Conservation (phyloP, 768 basidiomycete species). For the Hypsizygus marmoreus region DNA sequence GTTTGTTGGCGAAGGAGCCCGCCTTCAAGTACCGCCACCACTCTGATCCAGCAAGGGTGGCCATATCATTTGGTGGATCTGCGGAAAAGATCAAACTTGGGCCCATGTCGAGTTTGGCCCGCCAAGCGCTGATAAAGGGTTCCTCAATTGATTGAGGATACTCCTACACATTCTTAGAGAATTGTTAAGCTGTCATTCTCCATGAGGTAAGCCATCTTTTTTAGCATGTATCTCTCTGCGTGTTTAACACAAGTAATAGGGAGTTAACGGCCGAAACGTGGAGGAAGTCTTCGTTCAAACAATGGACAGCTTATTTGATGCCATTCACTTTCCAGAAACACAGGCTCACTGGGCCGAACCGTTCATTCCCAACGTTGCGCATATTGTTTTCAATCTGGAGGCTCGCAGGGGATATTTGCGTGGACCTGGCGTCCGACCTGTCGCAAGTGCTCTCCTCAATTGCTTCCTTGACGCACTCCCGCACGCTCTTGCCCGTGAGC, state of each 20-base stretch:
- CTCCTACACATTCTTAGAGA: conserved; percentile 72
- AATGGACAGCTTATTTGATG: conserved; percentile 79
- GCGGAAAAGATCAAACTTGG: conserved; percentile 65
- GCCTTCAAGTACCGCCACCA: conserved; percentile 69
- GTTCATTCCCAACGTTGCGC: conserved; percentile 70
- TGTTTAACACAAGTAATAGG: conserved; percentile 55
- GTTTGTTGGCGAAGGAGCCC: conserved; percentile 81
- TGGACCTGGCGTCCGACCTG: conserved; percentile 51
- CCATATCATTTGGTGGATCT: conserved; percentile 74
- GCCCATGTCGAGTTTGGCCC: conserved; percentile 66
- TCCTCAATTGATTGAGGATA: conserved; percentile 52
- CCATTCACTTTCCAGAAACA: conserved; percentile 68
- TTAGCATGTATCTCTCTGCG: conserved; percentile 6
- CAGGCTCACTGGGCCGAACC: conserved; percentile 68
- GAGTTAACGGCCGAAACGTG: conserved; percentile 68
- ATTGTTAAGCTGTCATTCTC: conserved; percentile 67
- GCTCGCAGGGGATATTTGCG: conserved; percentile 59
- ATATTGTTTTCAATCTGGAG: conserved; percentile 74
- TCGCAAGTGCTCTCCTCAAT: conserved; percentile 58
- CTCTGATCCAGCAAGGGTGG: conserved; percentile 68
- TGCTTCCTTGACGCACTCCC: conserved; percentile 82
- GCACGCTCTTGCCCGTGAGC: conserved; percentile 72
- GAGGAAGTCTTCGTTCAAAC: conserved; percentile 71
- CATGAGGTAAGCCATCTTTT: conserved; percentile 57
- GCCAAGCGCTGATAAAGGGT: conserved; percentile 57